Conservation (phyloP, 352 stramenopile species). For the Globisporangium okanoganense region DNA sequence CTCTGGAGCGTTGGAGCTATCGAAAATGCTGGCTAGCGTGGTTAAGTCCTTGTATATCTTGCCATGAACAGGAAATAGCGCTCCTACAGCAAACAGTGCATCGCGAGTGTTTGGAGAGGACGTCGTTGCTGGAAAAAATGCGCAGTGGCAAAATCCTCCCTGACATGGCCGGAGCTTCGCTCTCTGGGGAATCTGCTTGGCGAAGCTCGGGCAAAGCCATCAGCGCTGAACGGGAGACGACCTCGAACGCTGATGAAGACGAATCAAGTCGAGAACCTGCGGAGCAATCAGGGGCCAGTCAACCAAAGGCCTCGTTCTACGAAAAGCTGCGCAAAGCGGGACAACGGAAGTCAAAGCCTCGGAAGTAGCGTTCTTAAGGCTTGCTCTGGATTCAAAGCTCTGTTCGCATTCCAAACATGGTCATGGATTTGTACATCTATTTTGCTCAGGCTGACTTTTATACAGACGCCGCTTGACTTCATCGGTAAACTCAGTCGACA, state of each 20-base stretch:
- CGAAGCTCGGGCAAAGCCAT: not conserved
- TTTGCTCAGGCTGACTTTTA: no score
- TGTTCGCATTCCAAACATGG: no score
- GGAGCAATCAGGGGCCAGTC: slow-evolving; percentile 13
- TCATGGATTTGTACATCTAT: no score
- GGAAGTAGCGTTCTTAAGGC: slow-evolving; percentile 22
- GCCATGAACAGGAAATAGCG: slow-evolving; percentile 48
- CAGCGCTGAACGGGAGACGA: slow-evolving; percentile 2
- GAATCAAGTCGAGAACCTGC: slow-evolving; percentile 14
- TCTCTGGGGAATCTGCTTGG: not conserved
- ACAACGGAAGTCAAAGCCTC: slow-evolving; percentile 44
- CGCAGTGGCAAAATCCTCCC: slow-evolving; percentile 62
- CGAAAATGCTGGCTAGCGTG: slow-evolving; percentile 5
- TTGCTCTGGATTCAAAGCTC: not conserved
- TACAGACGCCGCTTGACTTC: not conserved
- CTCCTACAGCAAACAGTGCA: slow-evolving; percentile 80
- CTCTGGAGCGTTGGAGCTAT: not conserved
- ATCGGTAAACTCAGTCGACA: not conserved
- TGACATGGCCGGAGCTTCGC: slow-evolving; percentile 23
- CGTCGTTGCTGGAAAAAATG: slow-evolving; percentile 71
- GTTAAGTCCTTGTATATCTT: not conserved
- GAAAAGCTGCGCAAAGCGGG: slow-evolving; percentile 65
- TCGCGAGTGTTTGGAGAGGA: slow-evolving; percentile 78
- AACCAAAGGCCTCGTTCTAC: slow-evolving; percentile 63
- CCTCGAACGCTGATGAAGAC: slow-evolving; percentile 21